These are phyloP conservation scores for Centrapalus pauciflorus DNA, from an alignment of 129 eudicot species.

Conservation along the genomic window DNA sequence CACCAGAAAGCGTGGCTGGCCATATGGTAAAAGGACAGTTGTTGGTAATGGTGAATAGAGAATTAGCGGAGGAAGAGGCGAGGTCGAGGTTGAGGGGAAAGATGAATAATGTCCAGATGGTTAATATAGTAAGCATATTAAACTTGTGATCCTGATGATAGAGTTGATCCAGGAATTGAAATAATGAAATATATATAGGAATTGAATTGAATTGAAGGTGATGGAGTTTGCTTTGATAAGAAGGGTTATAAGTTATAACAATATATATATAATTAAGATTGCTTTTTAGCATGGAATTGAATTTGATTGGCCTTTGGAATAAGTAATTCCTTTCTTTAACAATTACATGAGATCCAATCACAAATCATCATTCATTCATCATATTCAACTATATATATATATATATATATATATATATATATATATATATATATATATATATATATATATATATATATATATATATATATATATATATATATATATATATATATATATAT, in stretches of 20 bases:
- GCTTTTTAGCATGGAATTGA: slow-evolving; percentile 8
- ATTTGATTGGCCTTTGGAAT: slow-evolving; percentile 39
- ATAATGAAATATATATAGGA: no score
- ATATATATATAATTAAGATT: slow-evolving; percentile 34
- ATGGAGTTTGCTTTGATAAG: slow-evolving; percentile 38
- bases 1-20: slow-evolving; percentile 87
- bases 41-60: slow-evolving; percentile 59
- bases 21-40: slow-evolving; percentile 88
- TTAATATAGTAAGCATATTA: slow-evolving; percentile 30
- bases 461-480: no score
- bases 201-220: no score
- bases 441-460: no score
- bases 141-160: no score
- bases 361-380: no score
- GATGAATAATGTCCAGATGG: slow-evolving; percentile 1
- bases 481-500: no score
- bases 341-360: slow-evolving; percentile 10
- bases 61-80: slow-evolving; percentile 28
- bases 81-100: slow-evolving; percentile 3
- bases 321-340: slow-evolving; percentile 78
- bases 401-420: no score
- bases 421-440: no score
- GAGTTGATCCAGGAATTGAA: no score
- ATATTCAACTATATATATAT: no score
- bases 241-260: no score